Evolutionary conservation across 805 yeast genomes (phyloP), one percentile per base, ranked within the genome.

Genomic region (Sugiyamaella valdiviana): DNA sequence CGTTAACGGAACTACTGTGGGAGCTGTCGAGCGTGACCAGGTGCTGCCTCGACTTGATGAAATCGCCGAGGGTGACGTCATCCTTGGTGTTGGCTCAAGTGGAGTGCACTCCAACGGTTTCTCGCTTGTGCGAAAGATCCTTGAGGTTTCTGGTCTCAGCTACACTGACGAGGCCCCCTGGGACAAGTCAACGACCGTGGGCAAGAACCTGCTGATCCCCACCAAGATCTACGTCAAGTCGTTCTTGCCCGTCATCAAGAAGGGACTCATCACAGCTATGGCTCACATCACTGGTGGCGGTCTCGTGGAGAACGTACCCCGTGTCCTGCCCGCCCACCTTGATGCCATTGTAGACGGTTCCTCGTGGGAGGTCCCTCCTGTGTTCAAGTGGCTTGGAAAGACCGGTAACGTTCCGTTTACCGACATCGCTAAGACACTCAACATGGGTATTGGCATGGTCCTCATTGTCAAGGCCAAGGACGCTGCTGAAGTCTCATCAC

Each of bases 281-380:
- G 96, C 99, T 2, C 95, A 93, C 63, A 93, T 93, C 62, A 93
- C 99, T 20, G 99, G 99, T 53, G 99, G 99, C 66, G 99, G 99
- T 46, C 74, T 93, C 46, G 83, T 93, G 23, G 99, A 93, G 68
- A 93, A 93, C 68, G 81, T 91, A 50, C 99, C 99, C 47, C 80
- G 99, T 65, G 93, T 95, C 16, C 74, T 93, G 53, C 99, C 99
- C 50, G 69, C 78, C 50, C 68, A 79, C 58, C 72, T 93, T 53
- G 82, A 83, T 59, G 99, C 97, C 12, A 73, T 73, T 56, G 78
- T 93, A 44, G 96, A 91, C 65, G 81, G 85, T 63, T 70, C 69
- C 48, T 70, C 78, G 7, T 91, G 98, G 96, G 78, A 79, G 55
- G 82, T 93, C 29, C 95, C 95, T 36, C 82, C 76, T 32, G 88